A percentile compares a stretch with the other conserved stretches of the same genome.
These are phyloP conservation scores for Onygenales sp. DNA, from an alignment of 2,329 filamentous ascomycete species.

Conservation along the genomic window DNA sequence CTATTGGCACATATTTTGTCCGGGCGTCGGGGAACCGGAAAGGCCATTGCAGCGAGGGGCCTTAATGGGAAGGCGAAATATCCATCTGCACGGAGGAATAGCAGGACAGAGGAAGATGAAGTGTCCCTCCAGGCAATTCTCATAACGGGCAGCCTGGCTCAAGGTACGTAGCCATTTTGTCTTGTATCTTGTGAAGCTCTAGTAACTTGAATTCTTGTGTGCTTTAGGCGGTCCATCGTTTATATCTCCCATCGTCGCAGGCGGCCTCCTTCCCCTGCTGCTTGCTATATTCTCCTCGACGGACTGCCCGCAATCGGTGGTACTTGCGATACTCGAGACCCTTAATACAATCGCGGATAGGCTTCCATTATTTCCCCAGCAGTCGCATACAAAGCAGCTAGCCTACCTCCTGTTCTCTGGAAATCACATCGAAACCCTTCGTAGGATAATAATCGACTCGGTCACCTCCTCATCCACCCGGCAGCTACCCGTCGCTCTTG, in stretches of 20 bases:
- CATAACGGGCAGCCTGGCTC: conserved; percentile 74
- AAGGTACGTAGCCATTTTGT: conserved; percentile 47
- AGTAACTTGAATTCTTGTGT: neutral
- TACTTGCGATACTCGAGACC: conserved; percentile 64
- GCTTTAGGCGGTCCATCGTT: conserved; percentile 66
- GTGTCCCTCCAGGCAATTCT: conserved; percentile 70
- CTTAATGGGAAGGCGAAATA: conserved; percentile 17
- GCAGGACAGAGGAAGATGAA: conserved; percentile 51
- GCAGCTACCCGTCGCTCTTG: conserved; percentile 40
- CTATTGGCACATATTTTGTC: conserved; percentile 41
- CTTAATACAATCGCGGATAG: conserved; percentile 64
- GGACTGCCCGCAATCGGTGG: conserved; percentile 55
- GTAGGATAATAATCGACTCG: conserved; percentile 54
- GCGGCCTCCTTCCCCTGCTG: conserved; percentile 58
- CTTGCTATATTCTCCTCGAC: conserved; percentile 59
- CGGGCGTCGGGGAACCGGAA: conserved; percentile 34
- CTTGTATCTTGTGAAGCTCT: neutral
- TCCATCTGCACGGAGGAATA: conserved; percentile 43
- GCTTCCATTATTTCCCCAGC: conserved; percentile 45
- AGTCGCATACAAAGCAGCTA: conserved; percentile 42
- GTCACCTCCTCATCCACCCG: conserved; percentile 37
- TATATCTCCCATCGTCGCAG: conserved; percentile 61
- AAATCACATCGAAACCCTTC: conserved; percentile 52
- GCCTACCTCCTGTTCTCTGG: conserved; percentile 57
- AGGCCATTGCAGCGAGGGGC: conserved; percentile 16